These are phyloP conservation scores for Trifolium dubium DNA, from an alignment of 306 rosid species.

Conservation along the genomic window DNA sequence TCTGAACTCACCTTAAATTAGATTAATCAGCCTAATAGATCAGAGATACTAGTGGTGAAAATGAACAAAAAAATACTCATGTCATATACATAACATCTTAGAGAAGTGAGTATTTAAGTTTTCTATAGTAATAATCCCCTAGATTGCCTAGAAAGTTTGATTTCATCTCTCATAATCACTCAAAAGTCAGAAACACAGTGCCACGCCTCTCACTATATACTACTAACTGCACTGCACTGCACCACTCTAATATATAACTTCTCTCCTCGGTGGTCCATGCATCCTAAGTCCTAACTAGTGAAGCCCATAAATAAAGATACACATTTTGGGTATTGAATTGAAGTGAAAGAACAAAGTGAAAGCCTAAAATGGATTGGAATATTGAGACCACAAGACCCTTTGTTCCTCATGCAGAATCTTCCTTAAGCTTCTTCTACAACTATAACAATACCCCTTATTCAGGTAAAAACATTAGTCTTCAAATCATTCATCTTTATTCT, in stretches of 20 bases:
- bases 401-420: constrained; percentile 64
- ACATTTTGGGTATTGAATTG: constrained; percentile 39
- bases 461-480: constrained; percentile 50
- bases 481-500: constrained; percentile 4
- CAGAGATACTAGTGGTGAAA: no score
- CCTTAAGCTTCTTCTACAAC: constrained; percentile 75
- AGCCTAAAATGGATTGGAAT: constrained; percentile 76
- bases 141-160: not conserved
- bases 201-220: constrained; percentile 18
- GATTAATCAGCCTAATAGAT: no score
- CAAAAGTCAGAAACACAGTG: not conserved
- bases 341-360: constrained; percentile 36
- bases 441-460: constrained; percentile 58
- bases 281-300: constrained; percentile 9
- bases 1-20: no score
- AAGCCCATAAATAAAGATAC: constrained; percentile 54
- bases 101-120: no score
- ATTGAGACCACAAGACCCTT: constrained; percentile 55
- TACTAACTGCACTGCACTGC: not conserved
- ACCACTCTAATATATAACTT: not conserved
- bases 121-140: no score
- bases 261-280: constrained; percentile 58
- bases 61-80: no score
- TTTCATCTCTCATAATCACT: constrained; percentile 4
- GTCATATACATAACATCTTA: no score